Evolutionary conservation across 2,329 filamentous ascomycete species (phyloP).

Genomic region (Aspergillus oerlinghausenensis): DNA sequence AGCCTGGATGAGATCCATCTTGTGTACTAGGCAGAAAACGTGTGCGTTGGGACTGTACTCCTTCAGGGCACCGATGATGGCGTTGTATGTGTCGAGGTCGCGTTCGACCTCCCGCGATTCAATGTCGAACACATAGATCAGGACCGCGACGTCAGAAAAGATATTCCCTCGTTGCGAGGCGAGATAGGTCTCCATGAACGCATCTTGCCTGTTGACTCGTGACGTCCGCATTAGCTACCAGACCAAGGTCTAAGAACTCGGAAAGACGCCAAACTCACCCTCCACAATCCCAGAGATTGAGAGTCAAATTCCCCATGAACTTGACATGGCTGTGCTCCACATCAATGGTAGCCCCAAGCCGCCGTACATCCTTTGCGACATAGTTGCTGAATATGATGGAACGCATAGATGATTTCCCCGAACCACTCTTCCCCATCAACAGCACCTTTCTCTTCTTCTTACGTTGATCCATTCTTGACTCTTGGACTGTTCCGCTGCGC

Average conservation of each 20-base stretch:
- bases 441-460: conserved; percentile 82
- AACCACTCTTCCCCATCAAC: conserved; percentile 92
- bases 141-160: conserved; percentile 90
- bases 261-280: conserved; percentile 50
- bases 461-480: conserved; percentile 38
- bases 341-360: conserved; percentile 93
- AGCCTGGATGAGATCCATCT: conserved; percentile 91
- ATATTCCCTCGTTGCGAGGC: conserved; percentile 93
- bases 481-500: conserved; percentile 2
- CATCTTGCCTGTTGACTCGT: conserved; percentile 69
- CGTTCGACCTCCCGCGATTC: conserved; percentile 91
- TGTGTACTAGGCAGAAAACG: conserved; percentile 95
- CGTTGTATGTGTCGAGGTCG: conserved; percentile 86
- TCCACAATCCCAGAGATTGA: conserved; percentile 98
- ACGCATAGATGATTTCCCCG: conserved; percentile 96
- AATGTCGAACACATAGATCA: conserved; percentile 99
- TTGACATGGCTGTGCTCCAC: conserved; percentile 98
- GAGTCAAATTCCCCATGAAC: conserved; percentile 93
- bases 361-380: conserved; percentile 88
- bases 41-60: conserved; percentile 78
- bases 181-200: conserved; percentile 98
- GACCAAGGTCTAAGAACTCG: background rate
- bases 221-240: background rate
- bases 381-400: conserved; percentile 99
- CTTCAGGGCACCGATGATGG: conserved; percentile 80